Evolutionary conservation across 2,329 filamentous ascomycete species (phyloP), one percentile per base, ranked within the genome.

Genomic region (Xylaria sp.): DNA sequence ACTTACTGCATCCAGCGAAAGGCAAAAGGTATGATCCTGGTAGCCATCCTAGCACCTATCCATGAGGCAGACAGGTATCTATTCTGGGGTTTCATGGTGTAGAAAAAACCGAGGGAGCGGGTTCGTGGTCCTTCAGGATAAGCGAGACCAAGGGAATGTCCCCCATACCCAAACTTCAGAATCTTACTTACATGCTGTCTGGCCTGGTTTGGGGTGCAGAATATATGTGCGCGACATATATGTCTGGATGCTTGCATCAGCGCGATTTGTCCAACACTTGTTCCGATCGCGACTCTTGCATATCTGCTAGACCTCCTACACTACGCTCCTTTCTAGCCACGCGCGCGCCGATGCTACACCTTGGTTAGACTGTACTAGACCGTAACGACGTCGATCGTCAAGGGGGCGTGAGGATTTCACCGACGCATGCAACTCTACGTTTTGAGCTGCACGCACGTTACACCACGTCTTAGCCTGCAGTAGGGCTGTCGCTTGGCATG

Each of bases 401-500:
- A 45, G 47, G 55, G 53, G 29, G 31, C 15, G 38, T 44, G 38
- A 63, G 53, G 54, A 53, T 63, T 55, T 65, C 66, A 68, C 62
- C 62, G 66, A 61, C 62, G 62, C 58, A 65, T 68, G 66, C 66
- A 58, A 54, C 57, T 65, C 53, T 65, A 65, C 66, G 66, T 53
- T 68, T 62, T 62, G n/a, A 68, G 66, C 62, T 68, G 58, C 66
- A 65, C 47, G 42, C 61, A 68, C 66, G 66, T 68, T 68, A 38
- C 62, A 68, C 65, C 39, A 45, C 50, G 50, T 54, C 45, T 49
- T 20, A 42, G 51, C 42, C 20, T 61, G 39, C 51, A 67, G 65
- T 67, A 67, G 65, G 65, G 62, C 62, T 68, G 66, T 6, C 39
- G 22, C 61, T 63, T 67, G 60, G 55, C 55, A 44, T 67, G 61